Evolutionary conservation across 768 basidiomycete species (phyloP).

Genomic region (Phlegmacium glaucopus): DNA sequence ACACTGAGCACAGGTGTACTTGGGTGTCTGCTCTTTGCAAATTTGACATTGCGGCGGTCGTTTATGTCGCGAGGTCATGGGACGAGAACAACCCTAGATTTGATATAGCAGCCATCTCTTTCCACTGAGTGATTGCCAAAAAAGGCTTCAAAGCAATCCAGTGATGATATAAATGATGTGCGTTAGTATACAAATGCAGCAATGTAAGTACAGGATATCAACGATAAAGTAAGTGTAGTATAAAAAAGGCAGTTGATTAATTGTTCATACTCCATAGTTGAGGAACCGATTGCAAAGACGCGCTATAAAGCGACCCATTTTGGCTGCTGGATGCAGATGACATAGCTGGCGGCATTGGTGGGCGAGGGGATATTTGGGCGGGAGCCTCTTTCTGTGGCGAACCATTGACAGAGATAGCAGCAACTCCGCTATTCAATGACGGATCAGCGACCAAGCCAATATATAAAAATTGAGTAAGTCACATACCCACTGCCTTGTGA

Average conservation of each 20-base stretch:
- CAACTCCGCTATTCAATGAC: constrained; percentile 11
- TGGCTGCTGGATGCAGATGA: constrained; percentile 32
- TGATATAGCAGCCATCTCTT: too few species aligned
- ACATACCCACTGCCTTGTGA: constrained; percentile 36
- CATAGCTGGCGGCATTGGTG: constrained; percentile 25
- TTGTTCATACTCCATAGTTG: constrained; percentile 22
- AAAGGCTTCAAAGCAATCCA: neutral
- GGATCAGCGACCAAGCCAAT: neutral
- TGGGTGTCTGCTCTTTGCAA: constrained; percentile 51
- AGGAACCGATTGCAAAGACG: constrained; percentile 30
- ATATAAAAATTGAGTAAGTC: neutral
- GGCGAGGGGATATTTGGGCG: constrained; percentile 24
- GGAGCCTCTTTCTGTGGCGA: constrained; percentile 35
- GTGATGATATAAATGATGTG: constrained; percentile 25
- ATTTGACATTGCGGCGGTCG: constrained; percentile 52
- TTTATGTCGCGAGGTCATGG: constrained; percentile 37
- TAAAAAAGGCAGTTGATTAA: constrained; percentile 7
- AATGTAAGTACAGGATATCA: constrained; percentile 26
- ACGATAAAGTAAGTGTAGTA: constrained; percentile 14
- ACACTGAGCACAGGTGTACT: constrained; percentile 75
- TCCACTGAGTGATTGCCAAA: too few species aligned
- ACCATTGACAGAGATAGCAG: constrained; percentile 24
- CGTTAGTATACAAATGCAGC: constrained; percentile 33
- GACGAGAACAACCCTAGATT: too few species aligned
- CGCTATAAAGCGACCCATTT: constrained; percentile 36